Base-by-base conservation (phyloP, 2,329 filamentous ascomycete species). In the Curvularia sp. region DNA sequence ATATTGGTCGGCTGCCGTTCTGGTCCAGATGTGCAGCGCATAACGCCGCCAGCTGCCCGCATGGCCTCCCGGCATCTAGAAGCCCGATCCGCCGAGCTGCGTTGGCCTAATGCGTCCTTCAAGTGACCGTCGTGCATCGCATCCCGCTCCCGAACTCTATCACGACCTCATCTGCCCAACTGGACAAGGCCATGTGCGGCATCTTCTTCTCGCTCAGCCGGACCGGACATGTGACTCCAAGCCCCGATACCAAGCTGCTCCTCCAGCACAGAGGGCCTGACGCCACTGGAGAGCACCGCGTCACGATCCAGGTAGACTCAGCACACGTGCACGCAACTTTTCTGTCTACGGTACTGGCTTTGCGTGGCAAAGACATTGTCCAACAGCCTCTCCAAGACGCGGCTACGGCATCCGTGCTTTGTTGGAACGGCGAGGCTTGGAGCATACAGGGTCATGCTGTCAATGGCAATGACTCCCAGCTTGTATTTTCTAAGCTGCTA, bases 391-490 rank as follows among this genome's bases (percentile, higher is more conserved):
- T 96, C 4, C 76, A 84, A 42, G 85, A 89, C 64, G 38, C 72
- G 2, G 62, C 67, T 0, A 84, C 83, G 0, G 82, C 83, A 4
- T 92, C 89, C 0, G 81, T 91, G 0, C 82, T 99, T 2, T 97
- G 94, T 83, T 99, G 95, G 95, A 99, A 99, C 72, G 95, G 95
- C 43, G 95, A 99, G 75, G 94, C 93, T 1, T 99, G 95, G 95
- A 89, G 85, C 57, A 83, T 96, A 49, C 78, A 77, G 8, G 83
- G 83, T 33, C 68, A 83, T 9, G 69, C 75, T 1, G 81, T 97
- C n/a, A 58, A 71, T 41, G 90, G 88, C 57, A 97, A 97, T 72
- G 95, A 99, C 77, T 91, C 91, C 3, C 84, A 89, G 68, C 78
- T 81, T 6, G 81, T 98, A 18, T 88, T 94, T 70, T 71, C 82